Conservation (phyloP, 2,329 filamentous ascomycete genomes). For the Rachicladosporium sp. region DNA sequence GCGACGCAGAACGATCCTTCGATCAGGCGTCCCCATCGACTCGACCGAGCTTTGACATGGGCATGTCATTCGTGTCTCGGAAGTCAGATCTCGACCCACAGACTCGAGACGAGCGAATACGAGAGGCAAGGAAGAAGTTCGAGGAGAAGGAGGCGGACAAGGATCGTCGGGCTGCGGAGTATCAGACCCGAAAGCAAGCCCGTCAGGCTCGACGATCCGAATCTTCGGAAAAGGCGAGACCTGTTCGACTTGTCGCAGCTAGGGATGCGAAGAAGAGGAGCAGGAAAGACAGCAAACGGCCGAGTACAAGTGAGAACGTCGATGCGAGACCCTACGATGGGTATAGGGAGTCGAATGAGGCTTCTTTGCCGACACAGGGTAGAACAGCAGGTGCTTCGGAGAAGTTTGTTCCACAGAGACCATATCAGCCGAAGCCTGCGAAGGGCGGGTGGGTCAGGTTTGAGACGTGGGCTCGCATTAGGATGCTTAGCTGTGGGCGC, state of each 20-base stretch:
- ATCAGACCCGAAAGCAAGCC: constrained; percentile 36
- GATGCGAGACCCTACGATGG: constrained; percentile 16
- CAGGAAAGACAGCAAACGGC: constrained; percentile 4
- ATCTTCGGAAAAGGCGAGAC: constrained; percentile 8
- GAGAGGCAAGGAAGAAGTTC: constrained; percentile 44
- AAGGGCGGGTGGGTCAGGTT: constrained; percentile 38
- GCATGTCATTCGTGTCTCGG: constrained; percentile 36
- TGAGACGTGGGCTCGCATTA: constrained; percentile 44
- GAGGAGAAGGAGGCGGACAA: constrained; percentile 48
- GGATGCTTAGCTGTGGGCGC: constrained; percentile 37
- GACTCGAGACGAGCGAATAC: constrained; percentile 43
- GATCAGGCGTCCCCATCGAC: constrained; percentile 41
- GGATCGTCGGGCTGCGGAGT: constrained; percentile 39
- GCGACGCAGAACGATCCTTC: constrained; percentile 37
- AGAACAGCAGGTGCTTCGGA: constrained; percentile 14
- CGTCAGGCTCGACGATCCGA: constrained; percentile 30
- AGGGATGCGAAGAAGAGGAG: constrained; percentile 9
- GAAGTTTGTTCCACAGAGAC: constrained; percentile 8
- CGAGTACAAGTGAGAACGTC: constrained; percentile 9
- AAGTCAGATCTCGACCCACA: constrained; percentile 37
- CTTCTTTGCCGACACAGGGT: constrained; percentile 15
- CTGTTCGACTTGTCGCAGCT: constrained; percentile 1
- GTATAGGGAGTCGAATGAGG: constrained; percentile 13
- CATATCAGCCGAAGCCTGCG: constrained; percentile 3
- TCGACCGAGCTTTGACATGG: constrained; percentile 44